These are phyloP conservation scores for Amanita inopinata DNA, from an alignment of 768 basidiomycete genomes.

Conservation along the genomic window DNA sequence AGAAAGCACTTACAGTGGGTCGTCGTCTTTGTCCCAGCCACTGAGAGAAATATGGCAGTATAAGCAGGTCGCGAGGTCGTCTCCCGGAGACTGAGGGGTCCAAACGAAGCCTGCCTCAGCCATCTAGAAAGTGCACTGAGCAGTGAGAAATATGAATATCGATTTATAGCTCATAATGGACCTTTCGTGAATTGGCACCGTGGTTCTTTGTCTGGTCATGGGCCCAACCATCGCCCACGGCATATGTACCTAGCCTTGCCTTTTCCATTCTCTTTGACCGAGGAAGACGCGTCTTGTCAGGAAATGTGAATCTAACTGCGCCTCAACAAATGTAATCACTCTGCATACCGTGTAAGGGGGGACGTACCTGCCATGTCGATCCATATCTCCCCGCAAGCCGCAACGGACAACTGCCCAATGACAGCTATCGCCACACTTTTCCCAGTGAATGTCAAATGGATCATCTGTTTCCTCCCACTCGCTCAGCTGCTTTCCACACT, in stretches of 20 bases:
- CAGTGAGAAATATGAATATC: neutral
- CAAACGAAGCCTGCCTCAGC: constrained; percentile 84
- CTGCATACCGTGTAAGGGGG: neutral
- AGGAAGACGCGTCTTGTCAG: constrained; percentile 54
- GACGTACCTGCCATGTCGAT: constrained; percentile 46
- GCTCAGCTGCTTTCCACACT: constrained; percentile 72
- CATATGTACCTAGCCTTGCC: constrained; percentile 62
- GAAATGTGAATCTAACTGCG: constrained; percentile 43
- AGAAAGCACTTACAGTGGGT: constrained; percentile 61
- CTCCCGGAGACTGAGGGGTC: constrained; percentile 54
- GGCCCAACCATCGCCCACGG: constrained; percentile 47
- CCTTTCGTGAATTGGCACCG: constrained; percentile 65
- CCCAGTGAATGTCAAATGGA: constrained; percentile 75
- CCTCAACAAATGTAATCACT: constrained; percentile 3
- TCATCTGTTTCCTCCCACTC: constrained; percentile 85
- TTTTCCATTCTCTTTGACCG: constrained; percentile 60
- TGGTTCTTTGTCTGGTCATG: constrained; percentile 57
- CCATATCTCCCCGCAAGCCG: constrained; percentile 48
- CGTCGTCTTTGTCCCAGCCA: constrained; percentile 83
- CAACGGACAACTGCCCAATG: constrained; percentile 80
- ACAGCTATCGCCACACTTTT: constrained; percentile 55
- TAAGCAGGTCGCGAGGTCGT: constrained; percentile 79
- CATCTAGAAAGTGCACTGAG: constrained; percentile 41
- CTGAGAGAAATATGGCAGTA: constrained; percentile 75
- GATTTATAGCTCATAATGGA: constrained; percentile 14